Conservation (phyloP, 2,329 filamentous ascomycete species). For the Neofusicoccum kwambonambiense region DNA sequence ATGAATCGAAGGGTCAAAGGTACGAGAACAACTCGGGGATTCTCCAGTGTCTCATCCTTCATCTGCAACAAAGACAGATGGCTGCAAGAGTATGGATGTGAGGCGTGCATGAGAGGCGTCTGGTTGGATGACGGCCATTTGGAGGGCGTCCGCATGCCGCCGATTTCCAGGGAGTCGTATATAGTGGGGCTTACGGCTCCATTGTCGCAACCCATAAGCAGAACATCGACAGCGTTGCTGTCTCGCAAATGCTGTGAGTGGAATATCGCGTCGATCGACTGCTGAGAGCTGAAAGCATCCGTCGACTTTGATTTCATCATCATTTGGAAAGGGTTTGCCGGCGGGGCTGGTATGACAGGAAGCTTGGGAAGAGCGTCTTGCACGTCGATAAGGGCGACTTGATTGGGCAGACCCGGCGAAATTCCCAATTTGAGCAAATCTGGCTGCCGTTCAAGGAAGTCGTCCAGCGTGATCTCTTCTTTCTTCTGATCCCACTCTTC, state of each 20-base stretch:
- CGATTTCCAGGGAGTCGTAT: conserved; percentile 81
- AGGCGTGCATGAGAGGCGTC: conserved; percentile 61
- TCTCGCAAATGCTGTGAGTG: conserved; percentile 56
- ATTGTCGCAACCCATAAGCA: conserved; percentile 70
- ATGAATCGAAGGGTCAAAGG: conserved; percentile 84
- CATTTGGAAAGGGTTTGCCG: conserved; percentile 30
- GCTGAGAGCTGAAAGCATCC: conserved; percentile 40
- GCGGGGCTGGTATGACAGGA: conserved; percentile 37
- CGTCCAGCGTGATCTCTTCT: conserved; percentile 36
- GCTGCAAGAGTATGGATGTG: conserved; percentile 71
- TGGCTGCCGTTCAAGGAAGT: conserved; percentile 40
- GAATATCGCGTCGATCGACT: conserved; percentile 39
- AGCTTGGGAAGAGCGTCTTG: conserved; percentile 38
- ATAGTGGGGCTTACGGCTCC: conserved; percentile 75
- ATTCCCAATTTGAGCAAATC: conserved; percentile 34
- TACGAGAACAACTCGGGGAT: conserved; percentile 40
- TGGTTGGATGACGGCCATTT: conserved; percentile 44
- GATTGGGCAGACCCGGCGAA: conserved; percentile 38
- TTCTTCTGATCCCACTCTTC: conserved; percentile 36
- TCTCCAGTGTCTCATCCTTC: conserved; percentile 38
- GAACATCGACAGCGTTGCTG: conserved; percentile 73
- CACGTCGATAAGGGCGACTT: conserved; percentile 42
- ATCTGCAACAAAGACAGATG: conserved; percentile 66
- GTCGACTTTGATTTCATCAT: conserved; percentile 29
- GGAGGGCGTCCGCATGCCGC: conserved; percentile 58